These are phyloP conservation scores for Venturiaceae sp. DNA, from an alignment of 2,329 filamentous ascomycete genomes.

Conservation along the genomic window DNA sequence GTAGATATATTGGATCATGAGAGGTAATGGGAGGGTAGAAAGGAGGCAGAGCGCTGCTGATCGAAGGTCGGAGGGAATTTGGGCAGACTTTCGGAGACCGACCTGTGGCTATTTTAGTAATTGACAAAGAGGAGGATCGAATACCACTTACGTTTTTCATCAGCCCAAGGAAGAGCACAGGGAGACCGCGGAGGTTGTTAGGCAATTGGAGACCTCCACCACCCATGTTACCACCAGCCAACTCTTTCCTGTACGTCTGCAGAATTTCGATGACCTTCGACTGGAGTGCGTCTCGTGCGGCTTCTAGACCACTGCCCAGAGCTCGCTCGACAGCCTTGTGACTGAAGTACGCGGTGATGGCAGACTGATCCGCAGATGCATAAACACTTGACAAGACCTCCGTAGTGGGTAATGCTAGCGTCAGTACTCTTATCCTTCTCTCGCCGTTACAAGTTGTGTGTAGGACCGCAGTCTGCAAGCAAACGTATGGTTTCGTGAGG, in stretches of 20 bases:
- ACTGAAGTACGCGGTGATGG: constrained; percentile 87
- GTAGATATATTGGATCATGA: constrained; percentile 84
- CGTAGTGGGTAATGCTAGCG: constrained; percentile 84
- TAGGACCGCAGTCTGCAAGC: constrained; percentile 85
- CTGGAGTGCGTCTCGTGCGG: constrained; percentile 82
- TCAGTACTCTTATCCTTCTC: constrained; percentile 88
- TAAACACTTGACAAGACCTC: constrained; percentile 85
- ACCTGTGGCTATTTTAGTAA: constrained; percentile 29
- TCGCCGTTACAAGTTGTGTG: constrained; percentile 96
- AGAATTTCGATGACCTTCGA: constrained; percentile 86
- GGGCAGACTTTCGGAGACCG: constrained; percentile 81
- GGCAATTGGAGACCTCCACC: constrained; percentile 88
- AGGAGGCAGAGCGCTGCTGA: constrained; percentile 87
- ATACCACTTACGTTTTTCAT: constrained; percentile 77
- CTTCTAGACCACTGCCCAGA: constrained; percentile 76
- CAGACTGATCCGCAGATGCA: constrained; percentile 87
- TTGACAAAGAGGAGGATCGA: background rate
- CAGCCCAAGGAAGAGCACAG: constrained; percentile 82
- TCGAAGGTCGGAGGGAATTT: constrained; percentile 88
- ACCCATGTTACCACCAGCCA: constrained; percentile 91
- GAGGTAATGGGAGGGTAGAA: constrained; percentile 83
- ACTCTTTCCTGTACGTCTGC: constrained; percentile 92
- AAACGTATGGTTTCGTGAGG: constrained; percentile 82
- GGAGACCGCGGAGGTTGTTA: constrained; percentile 78
- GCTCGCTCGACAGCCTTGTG: constrained; percentile 95